Evolutionary conservation across 139 green algal genomes (phyloP), one percentile per base, ranked within the genome.

Genomic region (Yamagishiella unicocca): DNA sequence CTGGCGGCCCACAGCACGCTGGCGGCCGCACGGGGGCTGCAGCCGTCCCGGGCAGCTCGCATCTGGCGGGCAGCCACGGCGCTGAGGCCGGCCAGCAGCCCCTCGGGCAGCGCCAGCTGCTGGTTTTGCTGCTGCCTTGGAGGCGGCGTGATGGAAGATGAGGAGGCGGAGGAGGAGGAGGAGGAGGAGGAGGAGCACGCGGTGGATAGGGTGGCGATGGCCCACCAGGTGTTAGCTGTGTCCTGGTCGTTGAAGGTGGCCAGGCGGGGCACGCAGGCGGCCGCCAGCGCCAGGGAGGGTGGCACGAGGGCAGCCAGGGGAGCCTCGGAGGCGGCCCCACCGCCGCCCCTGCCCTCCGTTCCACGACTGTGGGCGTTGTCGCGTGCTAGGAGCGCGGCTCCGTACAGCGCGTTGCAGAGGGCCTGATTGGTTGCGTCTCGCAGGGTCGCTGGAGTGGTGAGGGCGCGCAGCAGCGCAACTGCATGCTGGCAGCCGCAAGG

Each of bases 381-480:
- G 50, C 50, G 53, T 9, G 1, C 19, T 8, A 83, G 35, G 7
- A 83, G 38, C 24, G 76, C 76, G 4, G 54, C 54, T 2, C 76
- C 76, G 27, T 83, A 83, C 19, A 83, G 76, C 0, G 76, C 76
- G 25, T 71, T 72, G 54, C 53, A 83, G 24, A 83, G 54, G 7
- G 35, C 71, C 29, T 62, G 53, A 35, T 62, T 71, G 22, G 76
- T 38, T 17, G 76, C 76, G 54, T 6, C 27, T 21, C 9, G 53
- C 21, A 83, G 55, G 4, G 76, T 14, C 10, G 2, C 54, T 5
- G 76, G 76, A 7, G 66, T 19, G 35, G 53, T 71, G 25, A 83
- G 50, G 22, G 50, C 76, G 42, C 25, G 33, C 46, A 82, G 74
- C 46, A 82, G 43, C 31, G 46, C 19, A 4, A 24, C 22, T 22